Conservation (phyloP, 148 eudicot species). For the Agrostemma githago region DNA sequence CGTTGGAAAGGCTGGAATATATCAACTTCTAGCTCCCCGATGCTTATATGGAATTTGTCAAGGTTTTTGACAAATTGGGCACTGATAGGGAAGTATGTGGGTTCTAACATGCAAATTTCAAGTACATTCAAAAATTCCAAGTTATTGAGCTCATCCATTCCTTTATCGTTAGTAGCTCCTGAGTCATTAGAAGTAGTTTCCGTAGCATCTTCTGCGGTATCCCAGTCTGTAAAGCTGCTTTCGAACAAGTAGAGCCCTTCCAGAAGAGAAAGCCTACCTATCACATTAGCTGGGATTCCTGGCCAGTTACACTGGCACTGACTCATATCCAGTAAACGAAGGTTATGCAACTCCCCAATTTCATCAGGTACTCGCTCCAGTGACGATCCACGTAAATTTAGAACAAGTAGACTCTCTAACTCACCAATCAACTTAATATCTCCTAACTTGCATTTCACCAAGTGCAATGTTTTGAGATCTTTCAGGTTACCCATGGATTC, state of each 20-base stretch:
- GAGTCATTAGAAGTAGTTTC: neutral
- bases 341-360: neutral
- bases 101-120: neutral
- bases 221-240: neutral
- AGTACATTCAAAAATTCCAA: constrained; percentile 11
- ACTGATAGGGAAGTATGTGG: neutral
- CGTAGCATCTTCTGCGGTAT: neutral
- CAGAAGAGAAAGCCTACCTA: neutral
- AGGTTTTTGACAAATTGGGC: neutral
- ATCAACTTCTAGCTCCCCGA: neutral
- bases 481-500: neutral
- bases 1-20: neutral
- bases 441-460: neutral
- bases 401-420: neutral
- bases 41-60: neutral
- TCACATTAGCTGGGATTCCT: neutral
- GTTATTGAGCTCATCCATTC: neutral
- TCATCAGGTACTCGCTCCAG: neutral
- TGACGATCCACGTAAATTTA: neutral
- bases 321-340: constrained; percentile 5
- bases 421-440: neutral
- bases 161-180: neutral
- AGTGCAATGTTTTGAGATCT: neutral
- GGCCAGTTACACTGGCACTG: neutral
- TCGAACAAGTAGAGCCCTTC: constrained; percentile 8